Percentiles rank a stretch among this genome's conserved stretches.
Conservation (phyloP, 352 stramenopile genomes). For the Phytopythium montanum region DNA sequence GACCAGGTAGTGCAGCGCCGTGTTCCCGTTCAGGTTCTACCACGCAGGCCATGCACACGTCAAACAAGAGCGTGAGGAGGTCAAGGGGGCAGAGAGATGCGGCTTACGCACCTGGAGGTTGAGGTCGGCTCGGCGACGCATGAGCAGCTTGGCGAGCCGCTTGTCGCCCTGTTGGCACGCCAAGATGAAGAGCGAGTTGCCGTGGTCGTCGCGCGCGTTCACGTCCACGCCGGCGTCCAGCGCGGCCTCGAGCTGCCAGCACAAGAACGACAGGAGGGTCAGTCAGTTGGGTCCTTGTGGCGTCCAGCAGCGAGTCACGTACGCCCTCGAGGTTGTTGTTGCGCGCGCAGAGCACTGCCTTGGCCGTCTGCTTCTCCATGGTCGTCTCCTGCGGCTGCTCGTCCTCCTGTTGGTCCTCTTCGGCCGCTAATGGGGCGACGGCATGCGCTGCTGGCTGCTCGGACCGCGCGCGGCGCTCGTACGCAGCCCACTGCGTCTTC, state of each 20-base stretch:
- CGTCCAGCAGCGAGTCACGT: conserved; percentile 4
- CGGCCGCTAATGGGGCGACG: background rate
- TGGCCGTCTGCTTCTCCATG: conserved; percentile 43
- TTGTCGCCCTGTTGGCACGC: conserved; percentile 95
- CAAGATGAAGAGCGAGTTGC: conserved; percentile 95
- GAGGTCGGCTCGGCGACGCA: conserved; percentile 91
- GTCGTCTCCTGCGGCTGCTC: conserved; percentile 15
- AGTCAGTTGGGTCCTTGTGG: background rate
- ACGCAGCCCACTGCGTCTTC: conserved; percentile 44
- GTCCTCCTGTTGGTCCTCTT: conserved; percentile 5
- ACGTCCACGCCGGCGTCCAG: conserved; percentile 89
- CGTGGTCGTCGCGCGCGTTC: conserved; percentile 91
- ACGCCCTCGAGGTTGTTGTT: conserved; percentile 83
- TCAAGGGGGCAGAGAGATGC: background rate
- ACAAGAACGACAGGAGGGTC: background rate
- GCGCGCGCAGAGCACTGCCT: conserved; percentile 58
- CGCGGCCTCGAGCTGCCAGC: conserved; percentile 66
- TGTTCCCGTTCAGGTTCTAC: conserved; percentile 95
- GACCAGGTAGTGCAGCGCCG: conserved; percentile 94
- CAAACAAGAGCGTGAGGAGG: too few relatives aligned
- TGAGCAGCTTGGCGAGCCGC: conserved; percentile 92
- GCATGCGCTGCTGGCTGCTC: background rate
- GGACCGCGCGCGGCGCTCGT: conserved; percentile 10
- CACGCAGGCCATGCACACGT: too few relatives aligned
- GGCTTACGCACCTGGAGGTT: conserved; percentile 74